These are phyloP conservation scores for Scopulariopsis brevicaulis DNA, from an alignment of 2,329 filamentous ascomycete species.

Conservation along the genomic window DNA sequence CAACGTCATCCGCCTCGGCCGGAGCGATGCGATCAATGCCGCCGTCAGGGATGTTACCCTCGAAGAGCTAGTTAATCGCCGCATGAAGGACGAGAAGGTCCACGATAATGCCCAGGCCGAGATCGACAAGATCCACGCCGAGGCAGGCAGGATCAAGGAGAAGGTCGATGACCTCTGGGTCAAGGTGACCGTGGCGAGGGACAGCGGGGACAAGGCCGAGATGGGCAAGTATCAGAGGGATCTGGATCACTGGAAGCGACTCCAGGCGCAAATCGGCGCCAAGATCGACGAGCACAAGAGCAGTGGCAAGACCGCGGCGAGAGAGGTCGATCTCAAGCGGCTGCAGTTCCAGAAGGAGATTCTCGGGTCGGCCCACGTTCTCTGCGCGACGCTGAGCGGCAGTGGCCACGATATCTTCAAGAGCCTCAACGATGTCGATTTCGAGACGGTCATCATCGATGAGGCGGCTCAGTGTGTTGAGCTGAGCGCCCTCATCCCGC, in stretches of 20 bases:
- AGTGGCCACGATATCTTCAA: slow-evolving; percentile 98
- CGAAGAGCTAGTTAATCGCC: slow-evolving; percentile 76
- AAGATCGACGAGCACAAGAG: slow-evolving; percentile 84
- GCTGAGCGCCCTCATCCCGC: slow-evolving; percentile 85
- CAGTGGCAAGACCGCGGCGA: slow-evolving; percentile 66
- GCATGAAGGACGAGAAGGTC: slow-evolving; percentile 50
- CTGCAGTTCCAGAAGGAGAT: slow-evolving; percentile 83
- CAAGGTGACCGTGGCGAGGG: slow-evolving; percentile 57
- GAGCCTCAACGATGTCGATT: slow-evolving; percentile 83
- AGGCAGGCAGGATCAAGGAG: slow-evolving; percentile 62
- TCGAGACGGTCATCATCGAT: slow-evolving; percentile 96
- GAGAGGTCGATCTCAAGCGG: slow-evolving; percentile 77
- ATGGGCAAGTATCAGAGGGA: slow-evolving; percentile 56
- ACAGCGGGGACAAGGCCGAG: slow-evolving; percentile 32
- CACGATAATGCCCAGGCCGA: slow-evolving; percentile 44
- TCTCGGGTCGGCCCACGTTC: slow-evolving; percentile 78
- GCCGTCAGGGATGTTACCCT: slow-evolving; percentile 85
- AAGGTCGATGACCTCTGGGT: slow-evolving; percentile 61
- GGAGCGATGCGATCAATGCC: slow-evolving; percentile 84
- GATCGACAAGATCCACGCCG: slow-evolving; percentile 48
- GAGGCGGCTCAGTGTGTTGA: slow-evolving; percentile 98
- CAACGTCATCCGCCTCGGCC: slow-evolving; percentile 80
- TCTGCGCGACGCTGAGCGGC: slow-evolving; percentile 91
- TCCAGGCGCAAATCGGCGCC: slow-evolving; percentile 61
- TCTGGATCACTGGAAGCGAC: slow-evolving; percentile 66